Base-by-base conservation (phyloP, 2,329 filamentous ascomycete genomes). In the Curvularia lunata region DNA sequence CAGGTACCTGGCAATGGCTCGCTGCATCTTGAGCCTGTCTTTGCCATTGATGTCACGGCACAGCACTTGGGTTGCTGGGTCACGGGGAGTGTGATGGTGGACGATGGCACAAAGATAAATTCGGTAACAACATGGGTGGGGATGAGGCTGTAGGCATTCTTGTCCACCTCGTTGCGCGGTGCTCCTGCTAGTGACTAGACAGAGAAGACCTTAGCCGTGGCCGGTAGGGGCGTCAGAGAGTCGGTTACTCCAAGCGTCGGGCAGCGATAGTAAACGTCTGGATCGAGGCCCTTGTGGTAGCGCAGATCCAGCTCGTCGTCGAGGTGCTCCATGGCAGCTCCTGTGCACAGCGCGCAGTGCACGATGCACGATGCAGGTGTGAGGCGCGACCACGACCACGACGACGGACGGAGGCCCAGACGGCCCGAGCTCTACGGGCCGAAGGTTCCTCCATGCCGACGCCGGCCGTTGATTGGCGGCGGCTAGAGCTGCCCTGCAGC, bases 251-350 rank as follows among this genome's bases (percentile, higher is more conserved):
- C 71, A 45, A 61, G 62, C 3, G 65, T 68, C 12, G 70, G 71
- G 34, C 66, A 72, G 10, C 69, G 66, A 43, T 74, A 75, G 58
- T 75, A 75, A 19, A 73, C 72, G 28, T 75, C 70, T 6, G 72
- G 65, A 34, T 70, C 57, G 13, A 72, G 56, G 16, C 62, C 65
- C 10, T 64, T 68, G 56, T 74, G 71, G 48, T 64, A 68, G 23
- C 68, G 68, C 41, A 75, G 63, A 63, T 72, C 71, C 28, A 74
- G 57, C 28, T 75, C 67, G 48, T 74, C 71, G 32, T 74, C 69
- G 37, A 74, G 66, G 23, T 68, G 61, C 23, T 73, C 65, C 71
- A 75, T 75, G 41, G 48, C 47, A 46, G 45, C 50, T 50, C 48
- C 45, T 48, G 28, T 56, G 48, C 52, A 38, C 47, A 30, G 48